Evolutionary conservation across 2,329 filamentous ascomycete species (phyloP), one percentile per base, ranked within the genome.

Genomic region (Talaromyces sp.): DNA sequence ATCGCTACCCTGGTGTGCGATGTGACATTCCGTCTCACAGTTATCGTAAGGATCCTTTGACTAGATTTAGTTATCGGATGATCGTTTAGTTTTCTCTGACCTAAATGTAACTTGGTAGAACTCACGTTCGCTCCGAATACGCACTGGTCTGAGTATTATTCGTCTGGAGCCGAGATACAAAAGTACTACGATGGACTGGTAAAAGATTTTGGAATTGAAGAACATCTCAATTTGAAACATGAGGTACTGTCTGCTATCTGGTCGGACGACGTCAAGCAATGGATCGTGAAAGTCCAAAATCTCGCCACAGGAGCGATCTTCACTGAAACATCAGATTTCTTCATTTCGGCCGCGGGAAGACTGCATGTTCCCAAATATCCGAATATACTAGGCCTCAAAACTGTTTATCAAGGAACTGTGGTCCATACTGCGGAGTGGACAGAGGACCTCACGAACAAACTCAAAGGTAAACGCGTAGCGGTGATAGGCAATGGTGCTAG

Each of bases 1-100:
- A 68, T 41, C 62, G 62, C 19, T 68, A 68, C 57, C 67, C 65
- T 33, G 65, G 67, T 22, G 65, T 68, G 8, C 22, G 62, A 31
- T 64, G 62, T 31, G 62, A 64, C 27, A 58, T 64, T 31, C 62
- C 62, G 7, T 58, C 62, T 39, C 62, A 60, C 41, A 48, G 31
- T 50, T 64, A 64, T 37, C 62, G 62, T 64, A 64, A 48, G 62
- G 2, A 33, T 4, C 22, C 45, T n/a, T 19, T 24, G 10, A 22
- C 16, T n/a, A 19, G 14, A 19, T 43, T 8, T 24, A 5, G 13
- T 39, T 39, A 14, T 39, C 33, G 22, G 14, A 8, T 3, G 7
- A 59, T n/a, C 2, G 3, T 59, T 13, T 31, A 5, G 7, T 43
- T n/a, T 16, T 39, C 10, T 16, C 54, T 57, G 19, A 39, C 16